Base-by-base conservation (phyloP, 192 early-diverging fungal species). In the Phlyctochytrium arcticum region DNA sequence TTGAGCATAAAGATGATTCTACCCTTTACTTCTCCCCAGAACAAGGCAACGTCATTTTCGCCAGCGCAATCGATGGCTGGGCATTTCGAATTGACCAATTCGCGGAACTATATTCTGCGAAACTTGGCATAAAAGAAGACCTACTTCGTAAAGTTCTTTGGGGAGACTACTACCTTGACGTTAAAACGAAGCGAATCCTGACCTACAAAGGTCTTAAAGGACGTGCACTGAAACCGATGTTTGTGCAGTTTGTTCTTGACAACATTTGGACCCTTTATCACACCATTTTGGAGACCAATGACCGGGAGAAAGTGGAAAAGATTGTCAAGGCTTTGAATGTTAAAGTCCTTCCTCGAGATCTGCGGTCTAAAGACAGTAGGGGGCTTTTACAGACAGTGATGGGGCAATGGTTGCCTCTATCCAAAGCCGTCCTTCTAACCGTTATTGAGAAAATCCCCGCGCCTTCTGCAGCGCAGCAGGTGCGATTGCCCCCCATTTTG, bases 241-340 rank as follows among this genome's bases (percentile, higher is more conserved):
- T 97, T 80, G 94, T 97, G 37, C 97, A 99, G 71, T 86, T 99
- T 49, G 89, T 92, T 5, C 67, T 99, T 60, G 87, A 90, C 17
- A 95, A 98, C 51, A 82, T 99, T 21, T 99, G 95, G 95, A 84
- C 91, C 60, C 85, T 98, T 0, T 98, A 98, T 70, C 90, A 96
- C 36, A 86, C 85, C 53, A 74, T 83, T 8, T 55, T 77, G 36
- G 54, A 62, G 24, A 60, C 46, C n/a, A 72, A 72, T 33, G 71
- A 78, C 69, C 84, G 85, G n/a, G 91, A 89, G 42, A 91, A 89
- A 59, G 84, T 92, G 7, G 94, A 96, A 62, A 98, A 97, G 66
- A 95, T 99, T 53, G 90, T 96, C 27, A 81, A 81, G 36, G 80
- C 93, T 3, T 79, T 99, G 9, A 86, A 87, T 39, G 73, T 98